Percentiles rank a stretch among this genome's conserved stretches.
Conservation (phyloP, 2,329 filamentous ascomycete species). For the Allantophomopsis cytisporea region DNA sequence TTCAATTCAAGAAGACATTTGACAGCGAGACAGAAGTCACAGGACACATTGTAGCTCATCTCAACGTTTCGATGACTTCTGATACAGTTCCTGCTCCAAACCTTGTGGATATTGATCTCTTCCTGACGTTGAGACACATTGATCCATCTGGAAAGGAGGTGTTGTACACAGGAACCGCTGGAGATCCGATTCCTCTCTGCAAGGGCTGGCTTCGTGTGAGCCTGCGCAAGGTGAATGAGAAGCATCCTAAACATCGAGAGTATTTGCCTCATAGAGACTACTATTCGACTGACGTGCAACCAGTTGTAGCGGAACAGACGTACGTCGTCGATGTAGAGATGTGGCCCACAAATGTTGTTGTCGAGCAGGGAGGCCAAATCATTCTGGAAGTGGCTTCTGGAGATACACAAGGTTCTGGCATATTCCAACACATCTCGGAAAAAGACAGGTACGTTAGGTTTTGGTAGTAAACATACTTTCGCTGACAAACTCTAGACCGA, state of each 20-base stretch:
- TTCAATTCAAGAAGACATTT: slow-evolving; percentile 47
- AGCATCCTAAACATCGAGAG: slow-evolving; percentile 33
- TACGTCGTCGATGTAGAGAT: slow-evolving; percentile 47
- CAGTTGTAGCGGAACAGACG: slow-evolving; percentile 37
- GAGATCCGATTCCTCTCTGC: slow-evolving; percentile 43
- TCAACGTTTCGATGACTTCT: slow-evolving; percentile 46
- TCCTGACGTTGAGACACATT: slow-evolving; percentile 45
- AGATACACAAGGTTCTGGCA: slow-evolving; percentile 43
- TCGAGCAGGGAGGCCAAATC: slow-evolving; percentile 32
- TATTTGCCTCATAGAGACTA: slow-evolving; percentile 48
- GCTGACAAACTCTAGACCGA: neutral
- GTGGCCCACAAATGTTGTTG: slow-evolving; percentile 47
- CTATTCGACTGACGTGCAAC: slow-evolving; percentile 35
- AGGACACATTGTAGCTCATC: slow-evolving; percentile 49
- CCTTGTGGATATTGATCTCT: slow-evolving; percentile 41
- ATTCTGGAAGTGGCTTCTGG: slow-evolving; percentile 39
- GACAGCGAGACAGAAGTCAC: slow-evolving; percentile 55
- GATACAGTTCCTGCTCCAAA: slow-evolving; percentile 1
- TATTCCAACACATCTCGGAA: slow-evolving; percentile 36
- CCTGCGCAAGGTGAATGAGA: slow-evolving; percentile 35
- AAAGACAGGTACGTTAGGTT: slow-evolving; percentile 25
- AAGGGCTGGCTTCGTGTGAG: slow-evolving; percentile 50
- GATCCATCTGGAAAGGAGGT: slow-evolving; percentile 38
- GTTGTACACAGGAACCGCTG: slow-evolving; percentile 48
- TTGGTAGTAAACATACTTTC: neutral